Conservation (phyloP, 164 flowering plant genomes). For the Magnolia officinalis region DNA sequence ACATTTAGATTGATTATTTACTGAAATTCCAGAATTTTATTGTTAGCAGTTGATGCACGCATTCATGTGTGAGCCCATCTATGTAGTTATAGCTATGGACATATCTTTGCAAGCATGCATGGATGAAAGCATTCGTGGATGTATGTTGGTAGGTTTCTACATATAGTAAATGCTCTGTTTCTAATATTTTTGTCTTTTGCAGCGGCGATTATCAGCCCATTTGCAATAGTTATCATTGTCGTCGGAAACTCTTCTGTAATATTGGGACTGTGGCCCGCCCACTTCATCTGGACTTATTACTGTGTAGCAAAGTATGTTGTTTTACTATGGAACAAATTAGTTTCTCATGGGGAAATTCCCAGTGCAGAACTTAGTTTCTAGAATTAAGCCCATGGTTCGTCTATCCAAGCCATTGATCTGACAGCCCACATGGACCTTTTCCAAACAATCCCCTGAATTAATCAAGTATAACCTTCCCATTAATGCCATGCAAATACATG, state of each 20-base stretch:
- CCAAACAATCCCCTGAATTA: too few species aligned
- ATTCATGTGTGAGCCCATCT: neutral
- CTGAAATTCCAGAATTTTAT: neutral
- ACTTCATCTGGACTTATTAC: slow-evolving; percentile 74
- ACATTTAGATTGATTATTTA: too few species aligned
- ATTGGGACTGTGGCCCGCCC: slow-evolving; percentile 83
- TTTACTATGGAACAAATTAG: too few species aligned
- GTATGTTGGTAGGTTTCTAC: neutral
- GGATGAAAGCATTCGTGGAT: neutral
- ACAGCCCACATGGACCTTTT: too few species aligned
- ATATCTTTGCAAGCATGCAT: neutral
- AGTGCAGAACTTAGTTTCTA: too few species aligned
- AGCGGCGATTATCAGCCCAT: slow-evolving; percentile 58
- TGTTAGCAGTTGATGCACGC: too few species aligned
- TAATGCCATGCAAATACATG: too few species aligned
- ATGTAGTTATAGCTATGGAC: neutral
- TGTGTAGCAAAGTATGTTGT: slow-evolving; percentile 62
- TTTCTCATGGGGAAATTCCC: too few species aligned
- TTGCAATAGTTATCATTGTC: slow-evolving; percentile 40
- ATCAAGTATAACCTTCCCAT: neutral
- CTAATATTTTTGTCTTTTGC: slow-evolving; percentile 9
- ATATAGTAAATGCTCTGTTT: neutral
- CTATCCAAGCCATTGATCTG: too few species aligned
- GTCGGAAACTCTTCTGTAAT: slow-evolving; percentile 69
- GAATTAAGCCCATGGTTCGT: too few species aligned